phyloP scores from a whole-genome alignment of 768 basidiomycete species.

The Neoboletus magnificus region DNA sequence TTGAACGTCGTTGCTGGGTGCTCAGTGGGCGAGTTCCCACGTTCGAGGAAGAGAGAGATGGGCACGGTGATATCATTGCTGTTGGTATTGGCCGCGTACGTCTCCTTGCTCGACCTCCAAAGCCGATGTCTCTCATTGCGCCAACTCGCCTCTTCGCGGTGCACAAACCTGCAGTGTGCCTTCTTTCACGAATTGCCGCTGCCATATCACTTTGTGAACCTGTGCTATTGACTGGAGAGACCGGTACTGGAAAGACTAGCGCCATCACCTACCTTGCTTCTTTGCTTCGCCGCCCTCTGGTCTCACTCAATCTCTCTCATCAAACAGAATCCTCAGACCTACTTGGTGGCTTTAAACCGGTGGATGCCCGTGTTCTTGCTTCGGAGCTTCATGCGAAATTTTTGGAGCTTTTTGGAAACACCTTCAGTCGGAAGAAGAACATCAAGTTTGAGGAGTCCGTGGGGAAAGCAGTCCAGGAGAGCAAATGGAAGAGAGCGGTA shows the following conservation, averaged over 20 bases:
- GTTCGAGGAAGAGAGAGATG: slow-evolving; percentile 64
- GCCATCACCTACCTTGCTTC: slow-evolving; percentile 83
- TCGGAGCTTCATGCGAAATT: slow-evolving; percentile 68
- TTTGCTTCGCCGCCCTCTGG: slow-evolving; percentile 68
- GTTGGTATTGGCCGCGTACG: slow-evolving; percentile 63
- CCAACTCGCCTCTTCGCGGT: slow-evolving; percentile 72
- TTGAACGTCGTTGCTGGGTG: slow-evolving; percentile 70
- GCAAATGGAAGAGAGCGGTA: slow-evolving; percentile 82
- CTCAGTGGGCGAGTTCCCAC: slow-evolving; percentile 63
- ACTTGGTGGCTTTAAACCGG: slow-evolving; percentile 93
- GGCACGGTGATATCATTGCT: slow-evolving; percentile 54
- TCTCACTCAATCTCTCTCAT: slow-evolving; percentile 91
- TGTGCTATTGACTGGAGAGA: slow-evolving; percentile 91
- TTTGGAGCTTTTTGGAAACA: slow-evolving; percentile 74
- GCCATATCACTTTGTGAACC: slow-evolving; percentile 76
- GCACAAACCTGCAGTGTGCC: slow-evolving; percentile 76
- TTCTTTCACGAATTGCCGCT: slow-evolving; percentile 78
- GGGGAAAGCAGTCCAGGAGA: slow-evolving; percentile 74
- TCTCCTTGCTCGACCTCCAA: slow-evolving; percentile 45
- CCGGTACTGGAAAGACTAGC: slow-evolving; percentile 98
- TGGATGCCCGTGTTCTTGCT: slow-evolving; percentile 81
- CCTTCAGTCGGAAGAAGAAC: slow-evolving; percentile 90
- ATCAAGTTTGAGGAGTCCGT: slow-evolving; percentile 80
- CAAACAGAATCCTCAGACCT: slow-evolving; percentile 96
- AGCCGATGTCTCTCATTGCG: slow-evolving; percentile 31